Base-by-base conservation (phyloP, 2,329 filamentous ascomycete species). In the Sclerotinia nivalis region DNA sequence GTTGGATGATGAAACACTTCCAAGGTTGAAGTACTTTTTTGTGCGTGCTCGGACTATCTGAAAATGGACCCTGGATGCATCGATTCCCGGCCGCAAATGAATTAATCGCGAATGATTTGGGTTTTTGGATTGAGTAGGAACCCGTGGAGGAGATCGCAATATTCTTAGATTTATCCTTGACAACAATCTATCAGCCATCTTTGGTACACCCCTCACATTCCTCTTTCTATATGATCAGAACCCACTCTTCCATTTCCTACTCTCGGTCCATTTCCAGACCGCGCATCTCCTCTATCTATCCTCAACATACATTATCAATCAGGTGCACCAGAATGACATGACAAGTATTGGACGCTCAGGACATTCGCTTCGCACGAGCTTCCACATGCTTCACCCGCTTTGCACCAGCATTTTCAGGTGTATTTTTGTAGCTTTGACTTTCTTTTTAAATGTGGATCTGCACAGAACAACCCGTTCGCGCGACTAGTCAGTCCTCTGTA, bases 1-100 rank as follows among this genome's bases (percentile, higher is more conserved):
- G 12, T 64, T 34, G 47, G 60, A 50, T 28, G 47, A 47, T 64
- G 60, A 64, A 64, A 64, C 60, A 64, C 10, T 22, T 6, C 9
- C n/a, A 50, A 25, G 13, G 15, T 40, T 18, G n/a, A 25, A 25
- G 56, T 25, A 34, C 22, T 50, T 49, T 64, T 25, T 12, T 50
- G 31, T 64, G 60, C 45, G 55, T 58, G 55, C 28, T 64, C 45
- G 45, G 60, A 64, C 60, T 37, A 2, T 43, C 20, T 37, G 34
- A 59, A 18, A 25, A 40, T 37, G 55, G 55, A 31, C 50, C 13
- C 40, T 28, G 25, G 15, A 31, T 54, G 15, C n/a, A 43, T 43
- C 40, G 40, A 43, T 15, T 15, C 40, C 12, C 13, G 25, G 50
- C n/a, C n/a, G n/a, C 28, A 56, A 56, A 43, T 13, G 15, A 43